Evolutionary conservation across 1,284 basidiomycete species (phyloP), one percentile per base, ranked within the genome.

Genomic region (Agroathelia rolfsii): DNA sequence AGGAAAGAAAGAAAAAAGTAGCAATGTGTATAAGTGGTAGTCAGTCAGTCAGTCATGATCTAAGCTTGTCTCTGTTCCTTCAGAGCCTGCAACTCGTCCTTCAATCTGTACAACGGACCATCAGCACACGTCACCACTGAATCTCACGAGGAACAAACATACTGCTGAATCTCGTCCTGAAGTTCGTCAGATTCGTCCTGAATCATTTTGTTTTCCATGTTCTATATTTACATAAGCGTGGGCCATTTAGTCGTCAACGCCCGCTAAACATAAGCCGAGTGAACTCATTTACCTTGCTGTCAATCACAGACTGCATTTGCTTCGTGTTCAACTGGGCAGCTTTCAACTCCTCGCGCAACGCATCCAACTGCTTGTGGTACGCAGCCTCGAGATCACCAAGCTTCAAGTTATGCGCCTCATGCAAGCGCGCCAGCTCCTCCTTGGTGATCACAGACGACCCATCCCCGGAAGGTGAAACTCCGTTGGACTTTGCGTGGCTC

Each of bases 351-450:
- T 71, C 67, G 43, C 62, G 67, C 29, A 84, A 36, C 13, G 50
- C 62, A 45, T 69, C 71, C 32, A 78, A 56, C 21, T 62, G 59
- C 45, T 74, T 76, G 30, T 78, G 75, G 46, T 88, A 75, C 28
- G 72, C 71, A 19, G 78, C 74, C 48, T 83, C 65, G 38, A 89
- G 49, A 52, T 89, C 84, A 41, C 80, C 64, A 46, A 90, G 59
- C 59, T 81, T 87, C 41, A 79, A 62, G 48, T 83, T 87, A 52
- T 85, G 84, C 5, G 82, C 84, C 50, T 84, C 79, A 44, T 85
- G 80, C 51, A 80, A 55, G 46, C 65, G 71, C 50, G 76, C 72
- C 28, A 87, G 56, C 37, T 86, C 81, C 41, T 86, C 81, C 45
- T 73, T 75, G 22, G 79, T 70, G 7, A 83, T 71, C 7, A 61